Evolutionary conservation across 1,284 basidiomycete genomes (phyloP).

Genomic region (Apiotrichum laibachii): DNA sequence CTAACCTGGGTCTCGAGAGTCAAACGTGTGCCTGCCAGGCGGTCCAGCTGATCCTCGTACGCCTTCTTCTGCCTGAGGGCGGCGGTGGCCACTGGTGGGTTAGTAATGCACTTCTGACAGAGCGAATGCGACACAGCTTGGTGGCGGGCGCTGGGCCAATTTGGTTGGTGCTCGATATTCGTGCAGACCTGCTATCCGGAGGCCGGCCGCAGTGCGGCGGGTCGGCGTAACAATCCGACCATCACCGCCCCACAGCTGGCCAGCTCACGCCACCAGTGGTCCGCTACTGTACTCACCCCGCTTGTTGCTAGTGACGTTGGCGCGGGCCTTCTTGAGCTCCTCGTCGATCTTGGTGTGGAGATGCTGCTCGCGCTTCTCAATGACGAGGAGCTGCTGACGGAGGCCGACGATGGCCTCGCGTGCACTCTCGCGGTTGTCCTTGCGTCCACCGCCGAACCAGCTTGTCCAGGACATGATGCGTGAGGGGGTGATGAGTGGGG

Average conservation of each 20-base stretch:
- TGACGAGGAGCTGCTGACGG: conserved; percentile 85
- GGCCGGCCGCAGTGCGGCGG: too few relatives aligned
- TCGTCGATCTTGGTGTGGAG: conserved; percentile 97
- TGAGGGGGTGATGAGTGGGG: neutral
- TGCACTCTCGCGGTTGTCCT: conserved; percentile 73
- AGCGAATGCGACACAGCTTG: too few relatives aligned
- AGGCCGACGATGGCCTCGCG: conserved; percentile 83
- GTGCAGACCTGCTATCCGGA: too few relatives aligned
- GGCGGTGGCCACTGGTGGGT: conserved; percentile 68
- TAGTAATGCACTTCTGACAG: neutral
- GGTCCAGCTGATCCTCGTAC: conserved; percentile 82
- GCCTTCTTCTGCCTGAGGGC: conserved; percentile 96
- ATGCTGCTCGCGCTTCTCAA: conserved; percentile 99
- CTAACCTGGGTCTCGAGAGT: conserved; percentile 86
- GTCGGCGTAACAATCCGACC: too few relatives aligned
- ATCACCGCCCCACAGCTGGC: neutral
- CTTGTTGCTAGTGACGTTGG: conserved; percentile 93
- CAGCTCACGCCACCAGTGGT: neutral
- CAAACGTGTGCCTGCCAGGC: conserved; percentile 79
- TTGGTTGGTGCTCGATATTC: too few relatives aligned
- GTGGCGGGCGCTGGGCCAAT: too few relatives aligned
- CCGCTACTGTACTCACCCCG: conserved; percentile 61
- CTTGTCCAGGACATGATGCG: conserved; percentile 80
- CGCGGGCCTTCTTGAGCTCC: conserved; percentile 84
- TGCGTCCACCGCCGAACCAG: conserved; percentile 62